These are phyloP conservation scores for Westerdykella sp. DNA, from an alignment of 2,329 filamentous ascomycete species.

Conservation along the genomic window DNA sequence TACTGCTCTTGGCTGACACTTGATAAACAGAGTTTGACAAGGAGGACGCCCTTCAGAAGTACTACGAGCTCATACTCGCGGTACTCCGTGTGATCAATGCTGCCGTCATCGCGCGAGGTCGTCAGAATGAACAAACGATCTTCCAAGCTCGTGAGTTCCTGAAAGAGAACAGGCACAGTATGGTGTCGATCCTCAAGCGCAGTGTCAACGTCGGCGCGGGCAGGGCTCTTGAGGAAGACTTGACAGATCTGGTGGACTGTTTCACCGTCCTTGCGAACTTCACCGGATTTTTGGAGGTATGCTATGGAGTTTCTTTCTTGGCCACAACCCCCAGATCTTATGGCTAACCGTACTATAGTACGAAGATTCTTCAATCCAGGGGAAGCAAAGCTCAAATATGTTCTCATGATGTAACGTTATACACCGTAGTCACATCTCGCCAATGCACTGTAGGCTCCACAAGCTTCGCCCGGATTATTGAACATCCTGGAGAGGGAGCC, in stretches of 20 bases:
- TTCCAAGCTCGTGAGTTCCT: conserved; percentile 75
- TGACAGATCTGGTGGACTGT: conserved; percentile 75
- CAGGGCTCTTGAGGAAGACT: conserved; percentile 55
- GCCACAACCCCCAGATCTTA: too few species aligned
- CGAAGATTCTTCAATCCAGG: background rate
- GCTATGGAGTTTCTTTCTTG: conserved; percentile 22
- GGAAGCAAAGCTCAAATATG: background rate
- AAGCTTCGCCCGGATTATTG: too few species aligned
- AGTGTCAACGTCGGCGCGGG: conserved; percentile 65
- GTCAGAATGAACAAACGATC: conserved; percentile 67
- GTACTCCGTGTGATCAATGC: conserved; percentile 77
- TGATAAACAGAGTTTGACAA: conserved; percentile 54
- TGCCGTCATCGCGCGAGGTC: conserved; percentile 72
- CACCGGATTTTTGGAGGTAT: conserved; percentile 80
- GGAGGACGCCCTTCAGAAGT: conserved; percentile 64
- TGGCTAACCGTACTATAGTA: conserved; percentile 1
- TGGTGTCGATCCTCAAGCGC: conserved; percentile 85
- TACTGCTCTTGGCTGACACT: background rate
- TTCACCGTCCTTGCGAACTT: conserved; percentile 77
- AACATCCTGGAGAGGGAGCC: too few species aligned
- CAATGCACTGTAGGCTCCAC: too few species aligned
- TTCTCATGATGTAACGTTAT: background rate
- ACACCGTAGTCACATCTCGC: too few species aligned
- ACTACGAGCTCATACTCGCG: conserved; percentile 76
- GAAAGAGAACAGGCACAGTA: conserved; percentile 71